phyloP scores from a whole-genome alignment of 1,284 basidiomycete species.

The Trichosporon sp. region DNA sequence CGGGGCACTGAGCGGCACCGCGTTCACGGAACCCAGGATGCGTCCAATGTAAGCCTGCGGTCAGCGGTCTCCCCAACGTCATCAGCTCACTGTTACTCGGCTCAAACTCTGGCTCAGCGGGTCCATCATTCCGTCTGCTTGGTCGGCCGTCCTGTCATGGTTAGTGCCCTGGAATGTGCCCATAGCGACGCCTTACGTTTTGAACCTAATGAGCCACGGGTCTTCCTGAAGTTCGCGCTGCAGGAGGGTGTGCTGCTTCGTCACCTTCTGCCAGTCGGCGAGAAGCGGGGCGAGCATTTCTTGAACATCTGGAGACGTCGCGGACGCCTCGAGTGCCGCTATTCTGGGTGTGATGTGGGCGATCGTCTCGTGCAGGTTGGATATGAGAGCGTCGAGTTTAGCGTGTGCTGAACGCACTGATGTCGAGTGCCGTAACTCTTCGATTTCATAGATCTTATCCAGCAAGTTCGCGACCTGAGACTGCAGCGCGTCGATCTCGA shows the following conservation, averaged over 20 bases:
- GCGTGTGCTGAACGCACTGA: conserved; percentile 61
- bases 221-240: conserved; percentile 92
- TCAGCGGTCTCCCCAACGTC: conserved; percentile 16
- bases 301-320: conserved; percentile 3
- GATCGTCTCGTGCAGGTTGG: conserved; percentile 31
- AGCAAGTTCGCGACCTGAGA: conserved; percentile 37
- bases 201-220: conserved; percentile 92
- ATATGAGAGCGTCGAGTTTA: conserved; percentile 34
- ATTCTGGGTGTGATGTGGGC: conserved; percentile 14
- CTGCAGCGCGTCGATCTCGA: conserved; percentile 33
- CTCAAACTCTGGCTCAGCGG: conserved; percentile 73
- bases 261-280: conserved; percentile 75
- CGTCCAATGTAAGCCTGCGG: conserved; percentile 42
- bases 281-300: conserved; percentile 29
- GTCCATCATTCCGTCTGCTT: conserved; percentile 95
- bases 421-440: conserved; percentile 47
- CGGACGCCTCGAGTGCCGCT: conserved; percentile 8
- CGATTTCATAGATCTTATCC: conserved; percentile 44
- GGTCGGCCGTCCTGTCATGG: conserved; percentile 60
- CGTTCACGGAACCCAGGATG: conserved; percentile 32
- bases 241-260: conserved; percentile 76
- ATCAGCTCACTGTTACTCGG: conserved; percentile 40
- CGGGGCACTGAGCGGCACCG: conserved; percentile 36
- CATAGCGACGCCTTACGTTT: conserved; percentile 64
- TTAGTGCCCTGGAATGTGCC: not conserved